Percentiles rank a stretch among this genome's conserved stretches.
These are phyloP conservation scores for Penicillium sp. DNA, from an alignment of 2,329 filamentous ascomycete species.

Conservation along the genomic window DNA sequence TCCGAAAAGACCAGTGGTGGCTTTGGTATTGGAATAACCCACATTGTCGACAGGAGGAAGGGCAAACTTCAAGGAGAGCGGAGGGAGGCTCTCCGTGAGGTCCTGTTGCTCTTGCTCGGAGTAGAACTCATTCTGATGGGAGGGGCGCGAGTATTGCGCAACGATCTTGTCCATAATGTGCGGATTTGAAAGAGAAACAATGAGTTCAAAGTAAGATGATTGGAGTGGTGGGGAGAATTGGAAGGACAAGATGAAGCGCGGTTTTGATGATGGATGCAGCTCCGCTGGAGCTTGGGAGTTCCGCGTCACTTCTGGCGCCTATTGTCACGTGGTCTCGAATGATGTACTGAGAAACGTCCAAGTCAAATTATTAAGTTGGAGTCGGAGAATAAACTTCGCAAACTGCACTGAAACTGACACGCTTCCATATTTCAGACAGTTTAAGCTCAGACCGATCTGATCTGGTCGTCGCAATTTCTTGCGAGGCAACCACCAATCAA, in stretches of 20 bases:
- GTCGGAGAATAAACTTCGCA: background rate
- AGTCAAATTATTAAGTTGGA: background rate
- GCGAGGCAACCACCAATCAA: background rate
- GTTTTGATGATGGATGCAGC: constrained; percentile 25
- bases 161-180: constrained; percentile 85
- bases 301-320: constrained; percentile 41
- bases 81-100: constrained; percentile 68
- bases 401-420: background rate
- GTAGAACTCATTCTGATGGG: constrained; percentile 71
- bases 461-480: background rate
- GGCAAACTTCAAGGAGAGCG: constrained; percentile 88
- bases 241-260: constrained; percentile 17
- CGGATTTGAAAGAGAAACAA: constrained; percentile 2
- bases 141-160: constrained; percentile 82
- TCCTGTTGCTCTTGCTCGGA: constrained; percentile 74
- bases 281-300: constrained; percentile 31
- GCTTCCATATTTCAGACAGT: constrained; percentile 14
- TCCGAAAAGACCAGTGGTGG: background rate
- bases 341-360: background rate
- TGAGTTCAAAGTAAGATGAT: constrained; percentile 3
- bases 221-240: constrained; percentile 7
- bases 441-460: background rate
- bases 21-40: constrained; percentile 38
- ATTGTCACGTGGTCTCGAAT: constrained; percentile 27
- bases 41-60: constrained; percentile 92